Evolutionary conservation across 331 rosid species (phyloP).

Genomic region (Quercus phellos): DNA sequence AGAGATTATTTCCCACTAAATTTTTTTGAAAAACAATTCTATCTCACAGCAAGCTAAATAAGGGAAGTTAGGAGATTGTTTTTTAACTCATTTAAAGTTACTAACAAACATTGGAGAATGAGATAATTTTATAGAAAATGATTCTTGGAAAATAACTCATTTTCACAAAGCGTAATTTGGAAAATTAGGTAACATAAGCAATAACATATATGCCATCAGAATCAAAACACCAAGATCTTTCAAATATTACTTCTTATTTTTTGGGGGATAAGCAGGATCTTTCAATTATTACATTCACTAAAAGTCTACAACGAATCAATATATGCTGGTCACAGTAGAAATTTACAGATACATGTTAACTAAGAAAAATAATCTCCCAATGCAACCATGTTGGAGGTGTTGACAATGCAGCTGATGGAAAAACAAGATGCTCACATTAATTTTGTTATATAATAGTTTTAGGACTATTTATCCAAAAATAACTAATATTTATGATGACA

Average conservation of each 20-base stretch:
- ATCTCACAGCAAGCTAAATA: no score
- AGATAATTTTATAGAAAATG: no score
- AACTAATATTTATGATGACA: neutral
- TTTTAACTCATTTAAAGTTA: no score
- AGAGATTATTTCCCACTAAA: no score
- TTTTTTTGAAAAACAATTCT: no score
- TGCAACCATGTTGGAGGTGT: neutral
- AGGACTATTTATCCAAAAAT: neutral
- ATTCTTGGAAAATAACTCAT: no score
- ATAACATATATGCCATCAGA: neutral
- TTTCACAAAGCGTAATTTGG: neutral
- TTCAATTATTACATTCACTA: neutral
- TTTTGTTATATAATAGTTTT: neutral
- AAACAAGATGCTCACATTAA: neutral
- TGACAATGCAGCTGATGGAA: neutral
- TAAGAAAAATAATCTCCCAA: neutral
- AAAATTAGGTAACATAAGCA: neutral
- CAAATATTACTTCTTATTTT: neutral
- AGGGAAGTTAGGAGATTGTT: no score
- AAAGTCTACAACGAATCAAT: neutral
- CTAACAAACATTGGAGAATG: no score
- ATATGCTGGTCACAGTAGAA: neutral
- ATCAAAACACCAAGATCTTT: neutral
- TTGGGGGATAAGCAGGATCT: no score
- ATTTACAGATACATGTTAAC: neutral